Base-by-base conservation (phyloP, 257 asterid species). In the Solanum chiquidenum region DNA sequence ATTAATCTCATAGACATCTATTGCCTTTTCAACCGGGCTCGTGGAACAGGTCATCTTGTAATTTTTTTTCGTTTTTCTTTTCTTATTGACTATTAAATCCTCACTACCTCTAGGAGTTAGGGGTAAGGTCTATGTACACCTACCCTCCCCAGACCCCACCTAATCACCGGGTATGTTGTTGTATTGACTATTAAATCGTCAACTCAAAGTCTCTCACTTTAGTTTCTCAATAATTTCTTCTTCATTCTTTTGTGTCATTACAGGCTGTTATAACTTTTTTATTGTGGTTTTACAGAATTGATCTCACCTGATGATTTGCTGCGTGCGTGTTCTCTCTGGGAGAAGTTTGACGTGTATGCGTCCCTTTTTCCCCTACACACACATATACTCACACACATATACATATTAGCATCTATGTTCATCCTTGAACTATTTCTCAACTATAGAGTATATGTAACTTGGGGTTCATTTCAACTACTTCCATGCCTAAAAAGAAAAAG, bases 1-100 rank as follows among this genome's bases (percentile, higher is more conserved):
- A 90, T 97, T 84, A 97, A 96, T 90, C 91, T 97, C 85, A 96
- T 96, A 42, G 99, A 97, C 92, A 87, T 95, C 23, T 97, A 97
- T 92, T 97, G 99, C 93, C 98, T 94, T 76, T 97, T 97, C 93
- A 97, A 97, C 90, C 98, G 99, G 83, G 99, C 99, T 86, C 97
- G 99, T 87, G 99, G 99, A 88, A 97, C 99, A 95, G 99, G 99
- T 96, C 84, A 83, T 52, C n/a, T 52, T 86, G 34, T 23, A 31
- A 49, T 8, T 1, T 84, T 86, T 86, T 72, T 68, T 79, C 42
- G 46, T 40, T 82, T 91, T 18, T 31, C 21, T 83, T 40, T 76
- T 86, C 34, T 34, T 68, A 40, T 49, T 60, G 83, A 77, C 66
- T 87, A n/a, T 74, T 44, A 13, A 68, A 75, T 75, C 38, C 23